Conservation (phyloP, 257 asterid genomes). For the Verbascum thapsus region DNA sequence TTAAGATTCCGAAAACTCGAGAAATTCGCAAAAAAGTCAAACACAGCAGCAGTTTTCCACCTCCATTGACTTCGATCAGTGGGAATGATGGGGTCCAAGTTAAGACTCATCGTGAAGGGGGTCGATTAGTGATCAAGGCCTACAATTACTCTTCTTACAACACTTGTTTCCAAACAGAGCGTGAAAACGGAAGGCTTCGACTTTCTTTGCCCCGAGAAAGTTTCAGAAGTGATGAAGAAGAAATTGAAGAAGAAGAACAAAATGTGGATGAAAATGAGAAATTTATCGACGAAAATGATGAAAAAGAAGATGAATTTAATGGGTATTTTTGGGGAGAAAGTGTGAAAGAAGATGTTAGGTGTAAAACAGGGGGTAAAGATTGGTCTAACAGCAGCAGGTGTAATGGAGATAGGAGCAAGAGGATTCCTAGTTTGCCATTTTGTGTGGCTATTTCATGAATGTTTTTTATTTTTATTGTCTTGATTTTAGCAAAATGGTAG, state of each 20-base stretch:
- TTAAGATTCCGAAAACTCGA: slow-evolving; percentile 26
- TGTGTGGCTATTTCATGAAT: slow-evolving; percentile 70
- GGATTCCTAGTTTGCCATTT: slow-evolving; percentile 42
- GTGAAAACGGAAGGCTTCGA: slow-evolving; percentile 69
- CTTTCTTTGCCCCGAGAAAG: slow-evolving; percentile 43
- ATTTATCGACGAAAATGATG: background rate
- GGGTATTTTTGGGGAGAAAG: slow-evolving; percentile 26
- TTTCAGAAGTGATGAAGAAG: slow-evolving; percentile 1
- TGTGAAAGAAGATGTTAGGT: slow-evolving; percentile 29
- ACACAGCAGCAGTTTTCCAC: slow-evolving; percentile 48
- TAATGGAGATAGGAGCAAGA: slow-evolving; percentile 50
- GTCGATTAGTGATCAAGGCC: slow-evolving; percentile 72
- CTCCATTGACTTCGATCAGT: slow-evolving; percentile 67
- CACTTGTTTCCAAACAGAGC: slow-evolving; percentile 53
- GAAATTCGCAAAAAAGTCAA: slow-evolving; percentile 30
- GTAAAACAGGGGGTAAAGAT: slow-evolving; percentile 38
- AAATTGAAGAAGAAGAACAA: background rate
- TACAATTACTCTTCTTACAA: slow-evolving; percentile 25
- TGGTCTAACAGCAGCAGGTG: slow-evolving; percentile 57
- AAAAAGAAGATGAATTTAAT: slow-evolving; percentile 15
- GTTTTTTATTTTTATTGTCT: background rate
- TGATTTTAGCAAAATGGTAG: slow-evolving; percentile 31
- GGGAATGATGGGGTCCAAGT: slow-evolving; percentile 52
- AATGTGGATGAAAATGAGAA: background rate
- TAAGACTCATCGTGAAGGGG: slow-evolving; percentile 66